These are phyloP conservation scores for Xerocomus amazonicus DNA, from an alignment of 1,284 basidiomycete genomes.

Conservation along the genomic window DNA sequence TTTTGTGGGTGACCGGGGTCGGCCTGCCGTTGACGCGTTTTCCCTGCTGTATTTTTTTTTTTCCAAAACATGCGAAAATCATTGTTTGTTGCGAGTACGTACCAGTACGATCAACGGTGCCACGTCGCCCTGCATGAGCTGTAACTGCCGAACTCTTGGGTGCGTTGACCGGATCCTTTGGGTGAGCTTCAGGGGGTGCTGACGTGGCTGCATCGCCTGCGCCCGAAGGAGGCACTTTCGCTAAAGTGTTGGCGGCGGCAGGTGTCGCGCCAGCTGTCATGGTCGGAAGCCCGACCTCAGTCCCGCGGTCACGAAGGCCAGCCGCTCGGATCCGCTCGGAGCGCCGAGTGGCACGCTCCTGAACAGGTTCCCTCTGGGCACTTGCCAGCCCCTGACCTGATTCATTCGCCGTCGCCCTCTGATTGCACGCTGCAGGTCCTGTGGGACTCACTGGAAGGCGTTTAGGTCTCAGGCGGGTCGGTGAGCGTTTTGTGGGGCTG, in stretches of 20 bases:
- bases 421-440: neutral
- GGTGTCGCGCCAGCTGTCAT: neutral
- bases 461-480: slow-evolving; percentile 1
- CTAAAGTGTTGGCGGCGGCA: neutral
- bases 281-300: neutral
- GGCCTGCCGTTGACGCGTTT: too few species aligned
- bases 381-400: neutral
- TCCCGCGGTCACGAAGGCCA: slow-evolving; percentile 1
- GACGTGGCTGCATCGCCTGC: neutral
- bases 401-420: neutral
- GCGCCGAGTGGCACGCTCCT: neutral
- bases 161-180: neutral
- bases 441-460: neutral
- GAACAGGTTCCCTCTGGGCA: neutral
- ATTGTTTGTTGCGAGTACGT: neutral
- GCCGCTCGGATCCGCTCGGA: neutral
- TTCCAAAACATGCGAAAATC: neutral
- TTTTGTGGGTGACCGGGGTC: slow-evolving; percentile 8
- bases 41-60: too few species aligned
- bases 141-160: neutral
- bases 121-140: neutral
- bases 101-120: neutral
- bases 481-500: neutral
- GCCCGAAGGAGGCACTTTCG: neutral
- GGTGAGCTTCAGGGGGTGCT: neutral